Evolutionary conservation across 1,284 basidiomycete genomes (phyloP).

Genomic region (Fomitiporia mediterranea): DNA sequence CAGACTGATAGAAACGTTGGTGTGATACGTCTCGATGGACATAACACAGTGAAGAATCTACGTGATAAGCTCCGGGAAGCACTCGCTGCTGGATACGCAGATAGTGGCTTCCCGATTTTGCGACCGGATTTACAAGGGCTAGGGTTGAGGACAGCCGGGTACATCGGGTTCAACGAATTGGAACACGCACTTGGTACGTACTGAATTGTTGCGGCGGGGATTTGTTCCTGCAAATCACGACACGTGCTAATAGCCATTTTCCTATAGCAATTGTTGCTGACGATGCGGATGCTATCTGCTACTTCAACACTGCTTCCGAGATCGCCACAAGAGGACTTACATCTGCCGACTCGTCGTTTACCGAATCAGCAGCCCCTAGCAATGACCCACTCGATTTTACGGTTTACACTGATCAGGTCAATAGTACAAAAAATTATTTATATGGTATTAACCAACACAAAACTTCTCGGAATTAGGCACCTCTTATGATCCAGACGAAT

Average conservation of each 20-base stretch:
- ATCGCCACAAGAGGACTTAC: constrained; percentile 37
- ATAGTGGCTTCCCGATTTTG: constrained; percentile 87
- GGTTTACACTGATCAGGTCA: constrained; percentile 84
- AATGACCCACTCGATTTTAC: constrained; percentile 80
- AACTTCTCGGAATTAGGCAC: constrained; percentile 50
- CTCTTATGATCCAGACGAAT: constrained; percentile 76
- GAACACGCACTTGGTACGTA: constrained; percentile 86
- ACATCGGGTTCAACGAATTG: constrained; percentile 88
- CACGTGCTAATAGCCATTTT: constrained; percentile 21
- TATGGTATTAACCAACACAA: not conserved
- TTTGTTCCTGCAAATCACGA: constrained; percentile 14
- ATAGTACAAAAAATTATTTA: constrained; percentile 23
- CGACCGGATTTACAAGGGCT: constrained; percentile 44
- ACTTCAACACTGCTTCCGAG: constrained; percentile 52
- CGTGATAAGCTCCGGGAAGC: constrained; percentile 61
- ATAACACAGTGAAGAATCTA: constrained; percentile 70
- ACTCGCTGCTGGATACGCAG: constrained; percentile 60
- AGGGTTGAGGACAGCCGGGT: constrained; percentile 76
- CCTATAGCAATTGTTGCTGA: constrained; percentile 69
- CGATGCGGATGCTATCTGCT: constrained; percentile 59
- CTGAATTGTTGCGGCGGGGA: not conserved
- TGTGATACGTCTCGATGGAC: constrained; percentile 59
- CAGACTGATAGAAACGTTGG: constrained; percentile 64
- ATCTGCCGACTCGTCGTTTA: constrained; percentile 59
- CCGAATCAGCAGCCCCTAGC: constrained; percentile 35